These are phyloP conservation scores for Orbilia brochopaga DNA, from an alignment of 2,329 filamentous ascomycete genomes.

Conservation along the genomic window DNA sequence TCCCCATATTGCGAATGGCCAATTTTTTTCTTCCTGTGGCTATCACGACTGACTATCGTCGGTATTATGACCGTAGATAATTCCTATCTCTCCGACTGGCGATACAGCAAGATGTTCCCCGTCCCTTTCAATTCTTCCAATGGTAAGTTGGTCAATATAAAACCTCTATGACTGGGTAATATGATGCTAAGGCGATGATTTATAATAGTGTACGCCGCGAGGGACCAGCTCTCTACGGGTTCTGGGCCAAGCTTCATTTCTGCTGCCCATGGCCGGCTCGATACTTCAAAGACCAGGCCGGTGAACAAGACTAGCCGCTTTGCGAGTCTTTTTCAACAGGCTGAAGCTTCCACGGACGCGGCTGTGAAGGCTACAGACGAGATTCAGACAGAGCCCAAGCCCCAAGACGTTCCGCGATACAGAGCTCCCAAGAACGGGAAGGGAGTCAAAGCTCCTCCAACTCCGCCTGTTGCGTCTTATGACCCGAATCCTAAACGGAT, in stretches of 20 bases:
- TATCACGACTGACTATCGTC: no score
- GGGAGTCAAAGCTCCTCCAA: constrained; percentile 20
- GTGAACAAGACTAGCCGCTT: constrained; percentile 33
- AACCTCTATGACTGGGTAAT: no score
- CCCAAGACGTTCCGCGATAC: constrained; percentile 23
- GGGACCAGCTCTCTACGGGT: background rate
- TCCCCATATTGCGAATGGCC: no score
- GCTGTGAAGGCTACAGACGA: background rate
- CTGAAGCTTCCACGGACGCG: background rate
- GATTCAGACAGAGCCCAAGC: background rate
- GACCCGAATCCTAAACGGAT: constrained; percentile 27
- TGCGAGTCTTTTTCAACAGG: constrained; percentile 23
- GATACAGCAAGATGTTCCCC: background rate
- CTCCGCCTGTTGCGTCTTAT: constrained; percentile 16
- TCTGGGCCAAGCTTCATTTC: background rate
- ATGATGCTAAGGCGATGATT: background rate
- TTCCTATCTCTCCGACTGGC: background rate
- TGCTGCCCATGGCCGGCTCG: background rate
- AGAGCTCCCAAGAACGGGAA: constrained; percentile 30
- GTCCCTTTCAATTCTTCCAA: background rate
- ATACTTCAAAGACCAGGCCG: background rate
- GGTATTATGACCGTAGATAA: background rate
- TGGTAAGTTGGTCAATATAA: background rate
- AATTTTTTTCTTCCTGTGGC: no score
- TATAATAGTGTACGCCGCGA: background rate